phyloP scores from a whole-genome alignment of 805 yeast genomes.

The Wickerhamiella dianesei region DNA sequence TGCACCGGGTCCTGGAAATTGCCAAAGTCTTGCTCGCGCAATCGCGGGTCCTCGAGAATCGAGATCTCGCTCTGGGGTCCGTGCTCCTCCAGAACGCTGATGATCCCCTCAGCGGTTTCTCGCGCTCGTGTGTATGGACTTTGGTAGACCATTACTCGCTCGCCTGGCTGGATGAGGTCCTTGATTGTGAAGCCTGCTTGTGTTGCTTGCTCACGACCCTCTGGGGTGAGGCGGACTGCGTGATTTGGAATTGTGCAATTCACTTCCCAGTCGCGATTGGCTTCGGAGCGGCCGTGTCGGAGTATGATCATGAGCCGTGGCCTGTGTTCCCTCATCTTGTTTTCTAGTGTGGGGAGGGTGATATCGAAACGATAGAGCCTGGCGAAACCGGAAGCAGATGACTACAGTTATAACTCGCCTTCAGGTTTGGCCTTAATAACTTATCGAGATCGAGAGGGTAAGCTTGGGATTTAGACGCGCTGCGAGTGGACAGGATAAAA shows the following conservation, averaged over 20 bases:
- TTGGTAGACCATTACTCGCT: slow-evolving; percentile 60
- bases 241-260: slow-evolving; percentile 73
- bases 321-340: slow-evolving; percentile 2
- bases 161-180: slow-evolving; percentile 33
- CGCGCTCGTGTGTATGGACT: slow-evolving; percentile 79
- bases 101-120: slow-evolving; percentile 63
- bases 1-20: slow-evolving; percentile 61
- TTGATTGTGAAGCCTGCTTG: slow-evolving; percentile 26
- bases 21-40: slow-evolving; percentile 93
- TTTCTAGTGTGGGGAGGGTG: neutral
- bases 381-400: neutral
- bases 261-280: slow-evolving; percentile 72
- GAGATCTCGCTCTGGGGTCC: slow-evolving; percentile 35
- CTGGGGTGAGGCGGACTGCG: slow-evolving; percentile 53
- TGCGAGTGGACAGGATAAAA: neutral
- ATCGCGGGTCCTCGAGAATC: slow-evolving; percentile 62
- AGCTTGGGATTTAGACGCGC: too few species aligned
- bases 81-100: slow-evolving; percentile 35
- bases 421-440: too few species aligned
- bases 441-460: too few species aligned
- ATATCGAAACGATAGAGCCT: neutral
- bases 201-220: slow-evolving; percentile 42
- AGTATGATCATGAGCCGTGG: slow-evolving; percentile 57
- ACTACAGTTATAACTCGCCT: neutral
- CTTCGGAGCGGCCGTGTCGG: slow-evolving; percentile 89